phyloP scores from a whole-genome alignment of 805 yeast genomes.

The Zygosaccharomyces rouxii region DNA sequence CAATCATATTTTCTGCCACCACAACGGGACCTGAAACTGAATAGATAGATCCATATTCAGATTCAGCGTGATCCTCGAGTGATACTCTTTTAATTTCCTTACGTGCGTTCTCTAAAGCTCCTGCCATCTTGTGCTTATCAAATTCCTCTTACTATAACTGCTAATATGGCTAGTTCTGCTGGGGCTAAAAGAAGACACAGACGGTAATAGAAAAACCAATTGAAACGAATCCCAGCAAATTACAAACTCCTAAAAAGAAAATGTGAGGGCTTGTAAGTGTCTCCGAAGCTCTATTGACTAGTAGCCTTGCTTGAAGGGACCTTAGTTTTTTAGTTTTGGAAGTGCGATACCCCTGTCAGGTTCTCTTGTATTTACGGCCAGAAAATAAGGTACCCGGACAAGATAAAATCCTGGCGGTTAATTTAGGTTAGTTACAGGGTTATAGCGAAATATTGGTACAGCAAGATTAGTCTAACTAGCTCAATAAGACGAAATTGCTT shows the following conservation, averaged over 20 bases:
- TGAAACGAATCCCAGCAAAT: not conserved
- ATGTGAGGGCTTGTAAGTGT: not conserved
- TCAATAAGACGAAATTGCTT: no score
- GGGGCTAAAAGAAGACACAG: not conserved
- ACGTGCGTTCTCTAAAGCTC: conserved; percentile 95
- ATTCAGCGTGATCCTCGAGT: conserved; percentile 67
- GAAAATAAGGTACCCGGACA: conserved; percentile 7
- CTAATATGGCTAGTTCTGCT: not conserved
- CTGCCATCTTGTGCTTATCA: conserved; percentile 53
- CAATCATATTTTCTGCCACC: conserved; percentile 97
- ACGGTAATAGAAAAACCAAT: not conserved
- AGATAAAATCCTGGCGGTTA: not conserved
- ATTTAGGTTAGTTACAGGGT: not conserved
- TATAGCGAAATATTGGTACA: not conserved
- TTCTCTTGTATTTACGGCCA: conserved; percentile 13
- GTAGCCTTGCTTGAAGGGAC: not conserved
- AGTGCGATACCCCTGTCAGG: conserved; percentile 10
- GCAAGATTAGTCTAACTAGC: no score
- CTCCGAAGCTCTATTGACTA: not conserved
- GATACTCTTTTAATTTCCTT: conserved; percentile 85
- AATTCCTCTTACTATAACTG: not conserved
- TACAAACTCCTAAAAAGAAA: not conserved
- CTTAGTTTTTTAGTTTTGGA: not conserved
- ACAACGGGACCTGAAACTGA: conserved; percentile 98
- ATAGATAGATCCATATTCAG: conserved; percentile 81